A percentile compares a stretch with the other conserved stretches of the same genome.
phyloP scores from a whole-genome alignment of 352 stramenopile genomes.

The Globisporangium sylvaticum region DNA sequence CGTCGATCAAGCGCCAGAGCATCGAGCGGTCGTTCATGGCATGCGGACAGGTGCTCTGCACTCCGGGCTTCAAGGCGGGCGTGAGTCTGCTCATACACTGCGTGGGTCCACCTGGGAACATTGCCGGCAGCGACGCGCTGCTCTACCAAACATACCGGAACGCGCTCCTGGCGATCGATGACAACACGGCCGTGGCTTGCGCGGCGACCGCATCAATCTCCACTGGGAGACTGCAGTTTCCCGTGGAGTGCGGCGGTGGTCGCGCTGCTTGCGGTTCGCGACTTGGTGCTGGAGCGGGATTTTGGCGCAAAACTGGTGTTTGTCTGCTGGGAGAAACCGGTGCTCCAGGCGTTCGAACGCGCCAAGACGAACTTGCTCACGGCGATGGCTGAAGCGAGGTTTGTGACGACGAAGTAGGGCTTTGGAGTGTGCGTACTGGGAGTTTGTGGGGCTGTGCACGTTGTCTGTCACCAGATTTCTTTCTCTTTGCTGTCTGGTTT shows the following conservation, averaged over 20 bases:
- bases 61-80: slow-evolving; percentile 36
- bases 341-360: slow-evolving; percentile 30
- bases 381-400: background rate
- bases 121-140: slow-evolving; percentile 6
- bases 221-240: slow-evolving; percentile 35
- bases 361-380: background rate
- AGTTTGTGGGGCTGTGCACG: background rate
- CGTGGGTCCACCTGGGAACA: slow-evolving; percentile 24
- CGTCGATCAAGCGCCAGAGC: slow-evolving; percentile 7
- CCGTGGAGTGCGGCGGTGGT: slow-evolving; percentile 31
- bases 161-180: slow-evolving; percentile 29
- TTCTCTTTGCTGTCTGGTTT: background rate
- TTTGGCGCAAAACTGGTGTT: slow-evolving; percentile 46
- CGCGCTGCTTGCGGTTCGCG: slow-evolving; percentile 36
- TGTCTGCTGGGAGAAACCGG: slow-evolving; percentile 44
- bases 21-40: background rate
- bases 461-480: background rate
- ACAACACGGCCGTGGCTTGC: slow-evolving; percentile 26
- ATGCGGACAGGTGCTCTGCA: slow-evolving; percentile 28
- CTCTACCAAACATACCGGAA: slow-evolving; percentile 59
- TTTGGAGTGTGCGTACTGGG: background rate
- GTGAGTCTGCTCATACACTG: slow-evolving; percentile 59
- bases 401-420: background rate
- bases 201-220: slow-evolving; percentile 55
- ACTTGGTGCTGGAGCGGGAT: slow-evolving; percentile 29